Percentiles rank a stretch among this genome's conserved stretches.
Conservation (phyloP, 2,329 filamentous ascomycete genomes). For the Colletotrichum sp. region DNA sequence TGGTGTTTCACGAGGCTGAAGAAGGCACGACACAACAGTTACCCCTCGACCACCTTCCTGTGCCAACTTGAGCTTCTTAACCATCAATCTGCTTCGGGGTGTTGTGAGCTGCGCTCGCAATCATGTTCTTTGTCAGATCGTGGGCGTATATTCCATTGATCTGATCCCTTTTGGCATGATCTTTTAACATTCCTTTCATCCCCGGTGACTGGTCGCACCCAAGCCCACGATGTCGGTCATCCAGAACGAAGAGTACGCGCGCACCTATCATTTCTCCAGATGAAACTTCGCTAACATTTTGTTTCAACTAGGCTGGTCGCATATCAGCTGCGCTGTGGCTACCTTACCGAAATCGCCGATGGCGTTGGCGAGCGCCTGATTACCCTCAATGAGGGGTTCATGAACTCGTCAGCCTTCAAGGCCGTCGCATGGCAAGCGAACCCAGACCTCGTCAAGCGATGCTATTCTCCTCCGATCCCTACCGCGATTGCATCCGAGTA, state of each 20-base stretch:
- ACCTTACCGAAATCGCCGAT: constrained; percentile 80
- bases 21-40: background rate
- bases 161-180: constrained; percentile 4
- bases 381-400: constrained; percentile 77
- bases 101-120: constrained; percentile 17
- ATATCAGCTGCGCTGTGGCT: constrained; percentile 81
- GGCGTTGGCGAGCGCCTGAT: constrained; percentile 86
- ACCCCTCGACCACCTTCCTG: constrained; percentile 6
- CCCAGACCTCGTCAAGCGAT: constrained; percentile 78
- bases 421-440: constrained; percentile 81
- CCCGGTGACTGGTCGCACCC: constrained; percentile 7
- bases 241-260: constrained; percentile 46
- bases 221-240: constrained; percentile 44
- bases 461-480: constrained; percentile 85
- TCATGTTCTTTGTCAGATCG: constrained; percentile 9
- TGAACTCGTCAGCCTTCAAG: constrained; percentile 83
- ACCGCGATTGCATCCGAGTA: constrained; percentile 84
- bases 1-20: constrained; percentile 24
- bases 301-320: constrained; percentile 68
- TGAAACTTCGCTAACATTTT: background rate
- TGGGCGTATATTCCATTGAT: background rate
- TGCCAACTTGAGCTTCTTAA: background rate
- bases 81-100: background rate
- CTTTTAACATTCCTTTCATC: background rate
- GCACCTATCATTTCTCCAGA: background rate